Conservation (phyloP, 768 basidiomycete species). For the Mycena indigotica region DNA sequence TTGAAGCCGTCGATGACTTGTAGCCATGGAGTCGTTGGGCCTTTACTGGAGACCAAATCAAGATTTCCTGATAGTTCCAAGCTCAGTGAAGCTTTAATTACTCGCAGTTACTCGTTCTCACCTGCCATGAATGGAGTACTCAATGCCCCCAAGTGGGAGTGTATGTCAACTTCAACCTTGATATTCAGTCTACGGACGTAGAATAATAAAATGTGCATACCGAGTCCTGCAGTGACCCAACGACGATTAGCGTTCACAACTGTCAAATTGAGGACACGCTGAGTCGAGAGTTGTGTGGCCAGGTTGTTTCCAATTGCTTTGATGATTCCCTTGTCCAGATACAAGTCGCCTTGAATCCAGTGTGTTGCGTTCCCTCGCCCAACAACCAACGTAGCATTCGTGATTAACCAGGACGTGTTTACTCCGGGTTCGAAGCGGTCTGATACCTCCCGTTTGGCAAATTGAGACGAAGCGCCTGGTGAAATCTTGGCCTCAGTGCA, state of each 20-base stretch:
- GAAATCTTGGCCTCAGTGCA: conserved; percentile 56
- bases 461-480: conserved; percentile 44
- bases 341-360: conserved; percentile 61
- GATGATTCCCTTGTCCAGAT: conserved; percentile 68
- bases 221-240: conserved; percentile 70
- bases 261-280: conserved; percentile 46
- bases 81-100: neutral
- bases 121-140: conserved; percentile 60
- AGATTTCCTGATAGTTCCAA: conserved; percentile 38
- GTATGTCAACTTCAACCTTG: conserved; percentile 57
- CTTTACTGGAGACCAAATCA: conserved; percentile 68
- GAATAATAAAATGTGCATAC: conserved; percentile 37
- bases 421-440: conserved; percentile 72
- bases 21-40: conserved; percentile 75
- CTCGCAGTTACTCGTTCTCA: conserved; percentile 21
- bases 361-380: conserved; percentile 58
- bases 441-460: conserved; percentile 48
- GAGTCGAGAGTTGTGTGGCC: conserved; percentile 35
- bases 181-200: conserved; percentile 36
- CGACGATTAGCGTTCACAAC: conserved; percentile 62
- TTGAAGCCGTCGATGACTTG: conserved; percentile 84
- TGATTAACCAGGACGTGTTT: conserved; percentile 58
- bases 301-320: conserved; percentile 59
- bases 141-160: conserved; percentile 79
- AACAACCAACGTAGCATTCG: conserved; percentile 70